Conservation (phyloP, 176 grass and related monocot species). For the Dactylis glomerata region DNA sequence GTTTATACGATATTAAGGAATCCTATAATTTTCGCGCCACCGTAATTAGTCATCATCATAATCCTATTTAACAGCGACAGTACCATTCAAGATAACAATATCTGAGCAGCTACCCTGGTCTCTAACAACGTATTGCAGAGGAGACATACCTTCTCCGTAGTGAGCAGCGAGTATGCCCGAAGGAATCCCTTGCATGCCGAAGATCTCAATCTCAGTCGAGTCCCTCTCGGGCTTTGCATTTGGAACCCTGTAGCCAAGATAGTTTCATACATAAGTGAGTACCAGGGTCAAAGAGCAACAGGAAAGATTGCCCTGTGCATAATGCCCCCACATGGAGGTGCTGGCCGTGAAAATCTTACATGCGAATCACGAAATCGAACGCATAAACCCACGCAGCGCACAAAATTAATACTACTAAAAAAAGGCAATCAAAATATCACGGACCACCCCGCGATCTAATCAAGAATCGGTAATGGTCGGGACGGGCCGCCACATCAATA, state of each 20-base stretch:
- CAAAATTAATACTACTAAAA: not conserved
- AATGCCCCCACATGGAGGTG: not conserved
- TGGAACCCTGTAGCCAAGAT: conserved; percentile 64
- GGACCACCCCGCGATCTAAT: not conserved
- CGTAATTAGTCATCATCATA: not conserved
- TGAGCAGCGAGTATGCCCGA: conserved; percentile 86
- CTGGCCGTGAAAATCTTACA: not conserved
- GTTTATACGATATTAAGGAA: not conserved
- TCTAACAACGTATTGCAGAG: not conserved
- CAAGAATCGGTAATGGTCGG: not conserved
- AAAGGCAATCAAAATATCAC: not conserved
- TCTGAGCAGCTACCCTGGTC: not conserved
- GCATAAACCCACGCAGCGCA: not conserved
- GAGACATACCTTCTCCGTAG: conserved; percentile 86
- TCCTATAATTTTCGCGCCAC: not conserved
- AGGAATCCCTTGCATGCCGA: conserved; percentile 99
- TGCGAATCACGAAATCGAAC: not conserved
- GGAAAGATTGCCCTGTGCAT: too few relatives aligned
- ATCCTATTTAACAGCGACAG: not conserved
- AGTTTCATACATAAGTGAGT: not conserved
- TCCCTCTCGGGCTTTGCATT: conserved; percentile 95
- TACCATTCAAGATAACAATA: not conserved
- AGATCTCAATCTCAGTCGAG: conserved; percentile 98
- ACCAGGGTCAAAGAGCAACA: not conserved
- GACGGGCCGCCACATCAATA: too few relatives aligned